A percentile compares a stretch with the other conserved stretches of the same genome.
Evolutionary conservation across 139 green algal species (phyloP).

Genomic region (Diplosphaera chodatii): DNA sequence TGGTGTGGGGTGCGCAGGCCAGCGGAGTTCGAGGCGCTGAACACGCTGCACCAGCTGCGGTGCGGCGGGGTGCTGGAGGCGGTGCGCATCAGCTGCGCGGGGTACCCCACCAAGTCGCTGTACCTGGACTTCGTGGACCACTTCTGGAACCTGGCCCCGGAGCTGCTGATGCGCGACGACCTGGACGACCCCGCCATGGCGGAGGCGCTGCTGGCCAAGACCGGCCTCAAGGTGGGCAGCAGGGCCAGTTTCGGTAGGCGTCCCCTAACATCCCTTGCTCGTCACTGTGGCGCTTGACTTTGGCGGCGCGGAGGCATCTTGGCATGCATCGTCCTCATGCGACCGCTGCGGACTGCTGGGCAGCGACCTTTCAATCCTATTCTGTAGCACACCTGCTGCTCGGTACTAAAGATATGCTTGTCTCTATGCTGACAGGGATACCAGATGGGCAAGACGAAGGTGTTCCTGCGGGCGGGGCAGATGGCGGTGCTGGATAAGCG

Average conservation of each 20-base stretch:
- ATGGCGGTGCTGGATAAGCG: constrained; percentile 92
- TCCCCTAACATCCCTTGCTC: too few relatives aligned
- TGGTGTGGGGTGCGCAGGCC: constrained; percentile 29
- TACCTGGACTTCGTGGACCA: constrained; percentile 93
- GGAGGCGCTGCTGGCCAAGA: constrained; percentile 27
- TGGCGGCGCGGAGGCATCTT: too few relatives aligned
- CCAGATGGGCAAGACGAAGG: constrained; percentile 84
- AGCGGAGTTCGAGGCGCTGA: constrained; percentile 81
- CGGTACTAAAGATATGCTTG: too few relatives aligned
- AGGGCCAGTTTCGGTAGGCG: neutral
- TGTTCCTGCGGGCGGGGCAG: constrained; percentile 79
- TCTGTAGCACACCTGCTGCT: too few relatives aligned
- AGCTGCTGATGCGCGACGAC: constrained; percentile 36
- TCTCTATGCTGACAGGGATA: constrained; percentile 41
- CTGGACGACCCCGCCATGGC: constrained; percentile 42
- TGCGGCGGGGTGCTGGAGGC: constrained; percentile 98
- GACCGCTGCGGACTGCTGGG: too few relatives aligned
- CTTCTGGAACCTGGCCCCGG: constrained; percentile 81
- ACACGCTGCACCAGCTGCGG: constrained; percentile 95
- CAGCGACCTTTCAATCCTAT: too few relatives aligned
- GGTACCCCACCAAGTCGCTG: constrained; percentile 83
- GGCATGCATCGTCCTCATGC: too few relatives aligned
- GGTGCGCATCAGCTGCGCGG: constrained; percentile 92
- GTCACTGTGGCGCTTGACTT: too few relatives aligned
- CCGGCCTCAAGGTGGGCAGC: constrained; percentile 17